Evolutionary conservation across 2,329 filamentous ascomycete species (phyloP), one percentile per base, ranked within the genome.

Genomic region (Colletotrichum destructivum): DNA sequence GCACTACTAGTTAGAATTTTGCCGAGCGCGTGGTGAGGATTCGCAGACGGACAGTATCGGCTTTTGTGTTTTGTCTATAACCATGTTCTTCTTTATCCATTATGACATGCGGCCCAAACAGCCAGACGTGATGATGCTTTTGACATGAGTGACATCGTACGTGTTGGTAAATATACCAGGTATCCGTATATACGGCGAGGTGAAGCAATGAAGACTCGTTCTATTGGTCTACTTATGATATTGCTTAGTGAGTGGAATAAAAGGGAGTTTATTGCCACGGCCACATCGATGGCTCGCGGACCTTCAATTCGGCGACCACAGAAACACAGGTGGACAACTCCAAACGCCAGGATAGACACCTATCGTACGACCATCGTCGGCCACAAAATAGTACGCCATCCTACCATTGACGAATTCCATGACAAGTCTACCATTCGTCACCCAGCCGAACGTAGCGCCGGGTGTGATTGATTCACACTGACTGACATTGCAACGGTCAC

Each of bases 351-450:
- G 15, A 42, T 62, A 51, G 35, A 54, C 26, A 54, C 60, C 46
- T 62, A 62, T 62, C 9, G 54, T 18, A 62, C 49, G 15, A 62
- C 60, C n/a, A 54, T 62, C n/a, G 5, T 62, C n/a, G 16, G 35
- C 18, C 18, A 62, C 7, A 31, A 62, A 54, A 42, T 62, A 62
- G 31, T 54, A 62, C 11, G 11, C 44, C 15, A 42, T 62, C 47
- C 18, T 62, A 16, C 47, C 15, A 52, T 62, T 42, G 3, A 62
- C 16, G 18, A 52, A 52, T 9, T 62, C 46, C 11, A 54, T 54
- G 4, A 62, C 11, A 52, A 62, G 60, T 62, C 3, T 62, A 31
- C 47, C 21, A 42, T 54, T 52, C 9, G 31, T 44, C 2, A 31
- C 46, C 60, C 18, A 62, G n/a, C 60, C 21, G 31, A 62, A 54